Conservation (phyloP, 1,139 yeast genomes). For the Candida albicans region DNA sequence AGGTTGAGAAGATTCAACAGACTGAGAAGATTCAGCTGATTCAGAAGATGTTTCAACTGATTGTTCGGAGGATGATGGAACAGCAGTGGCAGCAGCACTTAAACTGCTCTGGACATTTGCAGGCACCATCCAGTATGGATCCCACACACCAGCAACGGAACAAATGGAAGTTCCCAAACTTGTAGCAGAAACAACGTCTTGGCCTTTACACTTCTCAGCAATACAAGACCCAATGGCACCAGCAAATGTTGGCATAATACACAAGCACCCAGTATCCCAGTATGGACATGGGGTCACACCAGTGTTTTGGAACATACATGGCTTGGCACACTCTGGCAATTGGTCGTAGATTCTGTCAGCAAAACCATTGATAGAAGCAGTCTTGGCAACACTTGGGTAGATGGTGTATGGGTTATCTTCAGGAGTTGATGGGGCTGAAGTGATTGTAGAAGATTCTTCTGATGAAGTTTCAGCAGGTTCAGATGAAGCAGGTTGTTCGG, state of each 20-base stretch:
- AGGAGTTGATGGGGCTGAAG: no score
- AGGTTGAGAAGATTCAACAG: no score
- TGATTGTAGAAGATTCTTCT: no score
- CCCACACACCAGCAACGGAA: conserved; percentile 27
- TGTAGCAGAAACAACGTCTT: conserved; percentile 22
- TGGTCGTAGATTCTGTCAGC: conserved; percentile 37
- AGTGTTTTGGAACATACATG: conserved; percentile 26
- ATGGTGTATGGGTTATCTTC: conserved; percentile 18
- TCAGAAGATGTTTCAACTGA: conserved; percentile 10
- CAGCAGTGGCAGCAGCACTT: conserved; percentile 7
- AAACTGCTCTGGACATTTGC: conserved; percentile 12
- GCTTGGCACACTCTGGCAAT: conserved; percentile 31
- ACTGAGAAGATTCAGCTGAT: no score
- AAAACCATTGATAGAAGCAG: conserved; percentile 43
- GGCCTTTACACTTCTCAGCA: conserved; percentile 26
- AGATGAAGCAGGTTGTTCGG: no score
- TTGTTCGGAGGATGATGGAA: conserved; percentile 9
- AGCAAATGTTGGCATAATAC: conserved; percentile 33
- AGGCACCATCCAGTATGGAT: conserved; percentile 27
- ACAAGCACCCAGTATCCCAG: conserved; percentile 42
- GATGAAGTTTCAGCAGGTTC: no score
- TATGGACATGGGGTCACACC: conserved; percentile 36
- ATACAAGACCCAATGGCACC: conserved; percentile 31
- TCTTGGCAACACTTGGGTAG: conserved; percentile 40
- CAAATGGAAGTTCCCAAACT: conserved; percentile 29